Evolutionary conservation across 345 rosid genomes (phyloP), one percentile per base, ranked within the genome.

Genomic region (Dipteronia sinensis): DNA sequence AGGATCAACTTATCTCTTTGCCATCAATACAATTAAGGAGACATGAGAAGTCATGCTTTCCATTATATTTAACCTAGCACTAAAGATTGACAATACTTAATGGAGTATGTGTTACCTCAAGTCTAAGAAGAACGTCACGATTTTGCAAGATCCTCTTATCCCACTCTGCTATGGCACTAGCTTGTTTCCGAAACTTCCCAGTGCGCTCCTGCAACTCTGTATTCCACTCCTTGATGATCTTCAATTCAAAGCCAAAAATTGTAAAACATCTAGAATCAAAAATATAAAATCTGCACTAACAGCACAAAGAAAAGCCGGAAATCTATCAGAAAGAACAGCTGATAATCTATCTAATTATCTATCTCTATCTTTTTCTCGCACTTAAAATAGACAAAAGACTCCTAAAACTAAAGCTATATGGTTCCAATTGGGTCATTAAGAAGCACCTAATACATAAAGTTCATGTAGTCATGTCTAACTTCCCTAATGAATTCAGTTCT

Each of bases 181-280:
- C 99, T 79, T 96, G 98, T 86, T 91, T 96, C 59, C 88, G 83
- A 77, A 97, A 97, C 78, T 91, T 97, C 79, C 91, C 94, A 46
- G 98, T 89, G 74, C 97, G 90, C 87, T 92, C 97, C 85, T 93
- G 98, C 77, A 97, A 89, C 85, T 97, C 98, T 76, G 90, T 79
- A 78, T 97, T 97, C 98, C 99, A 94, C 82, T 91, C 97, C 84
- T 90, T 97, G 83, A 96, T 96, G 76, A 94, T 94, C 99, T 96
- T 80, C 82, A 78, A 74, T 20, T 78, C 49, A 65, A 78, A 67
- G 51, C 67, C 20, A 34, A 17, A 80, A 29, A 73, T 3, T 13
- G 42, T 40, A 22, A n/a, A 42, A 15, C 16, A 15, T 40, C 3
- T 7, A 53, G 62, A 49, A 72, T 47, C 16, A 34, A 47, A 47